phyloP scores from a whole-genome alignment of 2,329 filamentous ascomycete genomes.

The Xylariaceae sp. region DNA sequence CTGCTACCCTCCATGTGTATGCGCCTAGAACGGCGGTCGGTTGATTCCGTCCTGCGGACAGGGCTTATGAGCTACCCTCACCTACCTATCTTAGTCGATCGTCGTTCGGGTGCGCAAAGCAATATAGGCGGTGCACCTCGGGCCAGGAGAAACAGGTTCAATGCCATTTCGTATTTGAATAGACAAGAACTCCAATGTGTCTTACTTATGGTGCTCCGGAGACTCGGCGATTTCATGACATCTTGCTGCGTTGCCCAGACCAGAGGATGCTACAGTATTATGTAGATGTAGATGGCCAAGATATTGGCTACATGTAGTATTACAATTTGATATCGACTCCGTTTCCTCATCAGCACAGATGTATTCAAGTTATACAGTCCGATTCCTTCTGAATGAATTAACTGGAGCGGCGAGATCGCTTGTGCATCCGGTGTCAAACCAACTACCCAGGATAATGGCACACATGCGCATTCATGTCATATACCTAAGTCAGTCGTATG shows the following conservation, averaged over 20 bases:
- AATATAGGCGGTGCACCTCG: conserved; percentile 5
- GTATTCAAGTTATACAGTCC: conserved; percentile 3
- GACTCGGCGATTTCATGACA: too few species aligned
- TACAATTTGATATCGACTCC: too few species aligned
- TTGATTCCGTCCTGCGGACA: conserved; percentile 21
- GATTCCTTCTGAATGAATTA: conserved; percentile 10
- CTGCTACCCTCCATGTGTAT: conserved; percentile 5
- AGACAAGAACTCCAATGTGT: conserved; percentile 9
- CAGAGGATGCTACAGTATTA: too few species aligned
- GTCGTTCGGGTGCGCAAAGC: conserved; percentile 6
- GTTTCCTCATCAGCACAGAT: too few species aligned
- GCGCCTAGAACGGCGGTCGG: conserved; percentile 20
- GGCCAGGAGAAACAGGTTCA: conserved; percentile 4
- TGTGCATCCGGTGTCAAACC: conserved; percentile 14
- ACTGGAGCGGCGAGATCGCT: conserved; percentile 11
- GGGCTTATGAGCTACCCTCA: conserved; percentile 5
- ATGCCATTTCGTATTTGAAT: conserved; percentile 19
- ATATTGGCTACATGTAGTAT: too few species aligned
- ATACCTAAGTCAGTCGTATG: conserved; percentile 7
- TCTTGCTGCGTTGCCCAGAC: too few species aligned
- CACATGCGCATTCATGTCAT: not conserved
- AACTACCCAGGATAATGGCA: conserved; percentile 5
- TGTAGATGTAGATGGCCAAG: too few species aligned
- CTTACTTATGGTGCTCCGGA: too few species aligned
- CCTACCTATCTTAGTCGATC: not conserved